phyloP scores from a whole-genome alignment of 2,329 filamentous ascomycete species.

The Pochonia chlamydosporia region DNA sequence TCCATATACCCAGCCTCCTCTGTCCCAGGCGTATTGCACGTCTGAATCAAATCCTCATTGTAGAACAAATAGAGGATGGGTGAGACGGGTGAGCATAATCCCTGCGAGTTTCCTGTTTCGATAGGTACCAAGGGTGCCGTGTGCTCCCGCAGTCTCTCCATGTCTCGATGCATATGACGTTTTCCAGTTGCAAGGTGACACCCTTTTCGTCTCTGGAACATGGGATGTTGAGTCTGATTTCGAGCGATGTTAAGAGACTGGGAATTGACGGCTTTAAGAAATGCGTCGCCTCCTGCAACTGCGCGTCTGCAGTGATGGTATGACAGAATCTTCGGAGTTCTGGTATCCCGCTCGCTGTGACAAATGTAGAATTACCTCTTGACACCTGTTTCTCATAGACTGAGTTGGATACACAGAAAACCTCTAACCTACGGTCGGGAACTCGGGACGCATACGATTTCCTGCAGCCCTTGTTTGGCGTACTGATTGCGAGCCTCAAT shows the following conservation, averaged over 20 bases:
- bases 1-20: no score
- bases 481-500: conserved; percentile 23
- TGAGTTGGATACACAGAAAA: conserved; percentile 30
- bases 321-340: conserved; percentile 27
- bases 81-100: no score
- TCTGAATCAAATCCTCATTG: no score
- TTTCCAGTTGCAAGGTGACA: not conserved
- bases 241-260: conserved; percentile 21
- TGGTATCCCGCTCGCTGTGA: conserved; percentile 24
- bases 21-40: no score
- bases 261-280: conserved; percentile 20
- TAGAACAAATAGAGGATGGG: no score
- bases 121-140: no score
- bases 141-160: no score
- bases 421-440: conserved; percentile 17
- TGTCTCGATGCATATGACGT: no score
- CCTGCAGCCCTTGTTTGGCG: conserved; percentile 20
- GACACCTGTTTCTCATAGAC: conserved; percentile 25
- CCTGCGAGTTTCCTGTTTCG: no score
- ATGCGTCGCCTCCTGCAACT: conserved; percentile 22
- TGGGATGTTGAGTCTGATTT: conserved; percentile 17
- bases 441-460: conserved; percentile 19
- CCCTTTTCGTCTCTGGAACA: not conserved
- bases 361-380: conserved; percentile 20
- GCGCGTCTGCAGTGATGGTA: conserved; percentile 24